A percentile compares a stretch with the other conserved stretches of the same genome.
These are phyloP conservation scores for Didymosphaeria variabile DNA, from an alignment of 2,329 filamentous ascomycete genomes.

Conservation along the genomic window DNA sequence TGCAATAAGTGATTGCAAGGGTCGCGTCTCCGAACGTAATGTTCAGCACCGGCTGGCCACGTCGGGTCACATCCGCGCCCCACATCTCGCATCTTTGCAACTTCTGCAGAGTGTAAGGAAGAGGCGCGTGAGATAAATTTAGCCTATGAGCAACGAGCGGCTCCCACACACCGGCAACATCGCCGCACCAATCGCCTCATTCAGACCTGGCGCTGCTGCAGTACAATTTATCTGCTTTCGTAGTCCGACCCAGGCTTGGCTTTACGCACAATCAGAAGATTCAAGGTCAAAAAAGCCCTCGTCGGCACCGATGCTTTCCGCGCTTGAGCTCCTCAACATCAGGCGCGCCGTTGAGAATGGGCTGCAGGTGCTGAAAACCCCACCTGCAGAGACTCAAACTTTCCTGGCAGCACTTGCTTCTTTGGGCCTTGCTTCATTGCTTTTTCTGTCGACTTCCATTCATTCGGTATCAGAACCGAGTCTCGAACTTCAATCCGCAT, in stretches of 20 bases:
- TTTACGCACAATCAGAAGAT: background rate
- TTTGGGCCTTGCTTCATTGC: background rate
- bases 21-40: background rate
- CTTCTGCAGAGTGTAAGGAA: background rate
- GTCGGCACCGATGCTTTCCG: background rate
- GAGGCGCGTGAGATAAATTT: background rate
- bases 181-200: background rate
- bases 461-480: background rate
- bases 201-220: constrained; percentile 3
- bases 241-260: background rate
- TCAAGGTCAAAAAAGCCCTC: background rate
- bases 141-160: constrained; percentile 4
- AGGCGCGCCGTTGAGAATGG: no score
- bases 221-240: constrained; percentile 7
- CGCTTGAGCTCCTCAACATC: background rate
- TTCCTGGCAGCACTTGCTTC: background rate
- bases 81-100: background rate
- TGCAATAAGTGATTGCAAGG: constrained; percentile 42
- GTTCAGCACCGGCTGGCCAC: background rate
- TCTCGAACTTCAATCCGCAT: background rate
- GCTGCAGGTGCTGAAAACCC: background rate
- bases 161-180: background rate
- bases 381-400: background rate
- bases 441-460: background rate
- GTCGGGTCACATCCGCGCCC: constrained; percentile 6